Percentiles rank a stretch among this genome's conserved stretches.
Evolutionary conservation across 2,329 filamentous ascomycete genomes (phyloP).

Genomic region (Sporothrix pallida): DNA sequence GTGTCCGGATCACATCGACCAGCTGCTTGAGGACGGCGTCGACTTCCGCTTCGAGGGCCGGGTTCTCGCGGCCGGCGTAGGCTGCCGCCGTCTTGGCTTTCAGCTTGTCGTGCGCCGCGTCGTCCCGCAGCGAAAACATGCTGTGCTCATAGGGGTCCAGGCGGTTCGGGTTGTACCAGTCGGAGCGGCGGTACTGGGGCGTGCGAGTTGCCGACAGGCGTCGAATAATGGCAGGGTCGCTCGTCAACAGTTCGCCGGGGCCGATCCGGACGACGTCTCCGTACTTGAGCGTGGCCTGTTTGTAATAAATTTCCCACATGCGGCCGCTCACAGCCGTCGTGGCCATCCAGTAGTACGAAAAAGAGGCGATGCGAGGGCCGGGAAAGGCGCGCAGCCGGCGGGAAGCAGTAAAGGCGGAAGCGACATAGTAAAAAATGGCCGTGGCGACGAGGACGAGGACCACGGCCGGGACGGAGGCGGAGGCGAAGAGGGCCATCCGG

Average conservation of each 20-base stretch:
- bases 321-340: conserved; percentile 38
- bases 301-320: conserved; percentile 39
- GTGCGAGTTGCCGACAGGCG: conserved; percentile 42
- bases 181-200: conserved; percentile 42
- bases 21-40: conserved; percentile 38
- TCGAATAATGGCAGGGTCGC: conserved; percentile 44
- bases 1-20: conserved; percentile 36
- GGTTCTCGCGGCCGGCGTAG: conserved; percentile 43
- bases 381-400: conserved; percentile 41
- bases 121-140: conserved; percentile 52
- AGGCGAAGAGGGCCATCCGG: conserved; percentile 28
- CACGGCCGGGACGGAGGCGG: neutral
- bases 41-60: conserved; percentile 40
- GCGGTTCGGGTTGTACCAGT: conserved; percentile 54
- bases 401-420: conserved; percentile 35
- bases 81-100: conserved; percentile 41
- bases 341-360: conserved; percentile 46
- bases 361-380: conserved; percentile 42
- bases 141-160: conserved; percentile 56
- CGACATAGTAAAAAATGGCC: conserved; percentile 33
- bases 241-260: conserved; percentile 47
- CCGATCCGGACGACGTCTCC: conserved; percentile 46
- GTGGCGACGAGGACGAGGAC: conserved; percentile 10
- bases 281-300: conserved; percentile 39
- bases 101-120: conserved; percentile 42